Evolutionary conservation across 495 filamentous ascomycete species (phyloP).

Genomic region (Chaetomidium leptoderma): DNA sequence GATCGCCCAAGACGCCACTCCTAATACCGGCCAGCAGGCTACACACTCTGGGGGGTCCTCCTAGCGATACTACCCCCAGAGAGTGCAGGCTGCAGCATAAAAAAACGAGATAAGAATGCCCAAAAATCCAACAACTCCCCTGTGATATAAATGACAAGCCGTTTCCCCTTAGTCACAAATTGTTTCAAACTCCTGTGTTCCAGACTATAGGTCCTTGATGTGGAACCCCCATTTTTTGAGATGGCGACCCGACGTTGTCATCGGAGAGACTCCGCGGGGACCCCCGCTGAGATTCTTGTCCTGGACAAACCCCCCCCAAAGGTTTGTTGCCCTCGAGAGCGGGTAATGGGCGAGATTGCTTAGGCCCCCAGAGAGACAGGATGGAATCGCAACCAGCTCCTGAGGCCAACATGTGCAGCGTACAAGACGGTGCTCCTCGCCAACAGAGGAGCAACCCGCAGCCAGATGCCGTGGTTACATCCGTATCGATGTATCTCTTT

Average conservation of each 20-base stretch:
- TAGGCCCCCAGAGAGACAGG: neutral
- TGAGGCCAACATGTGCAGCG: neutral
- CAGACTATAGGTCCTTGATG: neutral
- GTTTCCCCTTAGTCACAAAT: neutral
- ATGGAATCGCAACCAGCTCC: neutral
- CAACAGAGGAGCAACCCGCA: neutral
- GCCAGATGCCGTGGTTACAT: conserved; percentile 1
- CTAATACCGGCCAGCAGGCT: neutral
- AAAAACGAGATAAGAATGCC: neutral
- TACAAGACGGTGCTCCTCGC: neutral
- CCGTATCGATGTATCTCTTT: neutral
- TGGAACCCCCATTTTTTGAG: too few relatives aligned
- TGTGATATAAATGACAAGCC: conserved; percentile 1
- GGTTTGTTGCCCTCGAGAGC: too few relatives aligned
- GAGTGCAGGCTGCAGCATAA: neutral
- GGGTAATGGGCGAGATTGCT: too few relatives aligned
- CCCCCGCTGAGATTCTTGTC: neutral
- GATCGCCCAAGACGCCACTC: neutral
- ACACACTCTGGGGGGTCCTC: neutral
- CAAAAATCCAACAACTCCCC: conserved; percentile 7
- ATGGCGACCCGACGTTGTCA: too few relatives aligned
- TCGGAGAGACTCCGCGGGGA: too few relatives aligned
- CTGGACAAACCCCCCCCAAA: neutral
- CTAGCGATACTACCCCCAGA: neutral
- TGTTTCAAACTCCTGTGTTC: conserved; percentile 2